phyloP scores from a whole-genome alignment of 202 grass and related monocot species.

The Zoysia matrella region DNA sequence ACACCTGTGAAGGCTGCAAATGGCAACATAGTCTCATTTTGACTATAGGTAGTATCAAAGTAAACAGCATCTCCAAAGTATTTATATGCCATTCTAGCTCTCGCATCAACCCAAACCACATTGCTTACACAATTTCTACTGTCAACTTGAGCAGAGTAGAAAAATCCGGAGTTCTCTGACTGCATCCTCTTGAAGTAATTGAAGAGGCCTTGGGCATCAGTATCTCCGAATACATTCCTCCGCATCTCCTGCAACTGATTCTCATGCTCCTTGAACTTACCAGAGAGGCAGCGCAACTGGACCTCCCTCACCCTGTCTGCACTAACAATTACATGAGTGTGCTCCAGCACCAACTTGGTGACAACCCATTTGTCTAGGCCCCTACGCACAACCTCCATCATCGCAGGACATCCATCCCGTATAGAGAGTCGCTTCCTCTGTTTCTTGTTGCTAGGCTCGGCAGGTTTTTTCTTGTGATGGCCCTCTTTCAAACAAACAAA shows the following conservation, averaged over 20 bases:
- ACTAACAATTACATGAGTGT: conserved; percentile 84
- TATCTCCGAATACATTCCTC: conserved; percentile 76
- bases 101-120: conserved; percentile 91
- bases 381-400: conserved; percentile 92
- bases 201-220: conserved; percentile 61
- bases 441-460: conserved; percentile 57
- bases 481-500: conserved; percentile 99
- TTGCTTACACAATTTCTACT: conserved; percentile 77
- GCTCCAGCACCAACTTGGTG: conserved; percentile 81
- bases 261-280: conserved; percentile 72
- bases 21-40: conserved; percentile 79
- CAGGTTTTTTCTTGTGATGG: conserved; percentile 87
- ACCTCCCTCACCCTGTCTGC: conserved; percentile 74
- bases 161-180: conserved; percentile 74
- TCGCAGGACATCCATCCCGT: conserved; percentile 88
- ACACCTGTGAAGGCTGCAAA: conserved; percentile 80
- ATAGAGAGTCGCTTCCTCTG: conserved; percentile 91
- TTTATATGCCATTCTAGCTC: conserved; percentile 76
- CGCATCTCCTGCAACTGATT: conserved; percentile 65
- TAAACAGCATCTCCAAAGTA: conserved; percentile 93
- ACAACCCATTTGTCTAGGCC: conserved; percentile 73
- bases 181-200: conserved; percentile 85
- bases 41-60: conserved; percentile 78
- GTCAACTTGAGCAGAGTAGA: conserved; percentile 78
- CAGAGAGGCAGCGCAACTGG: conserved; percentile 62